Base-by-base conservation (phyloP, 495 filamentous ascomycete species). In the Pyronema omphalodes region DNA sequence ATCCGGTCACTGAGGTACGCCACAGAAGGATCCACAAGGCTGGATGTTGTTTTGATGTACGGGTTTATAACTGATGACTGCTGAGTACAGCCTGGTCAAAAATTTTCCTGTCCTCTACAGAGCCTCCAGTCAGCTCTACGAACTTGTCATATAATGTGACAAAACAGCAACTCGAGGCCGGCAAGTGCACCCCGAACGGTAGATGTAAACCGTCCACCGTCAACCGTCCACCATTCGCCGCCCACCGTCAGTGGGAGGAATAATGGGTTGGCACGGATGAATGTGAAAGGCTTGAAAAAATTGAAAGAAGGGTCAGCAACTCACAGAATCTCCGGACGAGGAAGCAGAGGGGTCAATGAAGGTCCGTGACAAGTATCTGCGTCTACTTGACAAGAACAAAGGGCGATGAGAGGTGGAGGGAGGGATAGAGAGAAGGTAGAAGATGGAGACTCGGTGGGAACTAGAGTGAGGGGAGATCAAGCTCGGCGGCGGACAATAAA, bases 51-150 rank as follows among this genome's bases (percentile, higher is more conserved):
- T 33, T 36, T 12, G 50, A 7, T 52, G 36, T 40, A 40, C 1
- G 37, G 50, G 2, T 14, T 12, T 18, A 11, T 12, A 43, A 47
- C 44, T 17, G 50, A 52, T 40, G 50, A 52, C 50, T 52, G 50
- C 50, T 52, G 35, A 17, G 50, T 40, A 37, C 37, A 52, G 50
- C 23, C 36, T 9, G 12, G 34, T 50, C 36, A 35, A 29, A 29
- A 29, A 29, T 34, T 34, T 50, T 36, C n/a, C 9, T 50, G 7
- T 34, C 29, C 12, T 50, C 9, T 35, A 35, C 1, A 12, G 19
- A 34, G 18, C 17, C 12, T 36, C 1, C 3, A 50, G 47, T 50
- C 47, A 50, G 47, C 47, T 15, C 44, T 4, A 15, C 18, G 12
- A 15, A 47, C 44, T 29, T 1, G 23, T 17, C 44, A 47, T 23